Percentiles rank a stretch among this genome's conserved stretches.
phyloP scores from a whole-genome alignment of 2,329 filamentous ascomycete species.

The Colletotrichum lentis region DNA sequence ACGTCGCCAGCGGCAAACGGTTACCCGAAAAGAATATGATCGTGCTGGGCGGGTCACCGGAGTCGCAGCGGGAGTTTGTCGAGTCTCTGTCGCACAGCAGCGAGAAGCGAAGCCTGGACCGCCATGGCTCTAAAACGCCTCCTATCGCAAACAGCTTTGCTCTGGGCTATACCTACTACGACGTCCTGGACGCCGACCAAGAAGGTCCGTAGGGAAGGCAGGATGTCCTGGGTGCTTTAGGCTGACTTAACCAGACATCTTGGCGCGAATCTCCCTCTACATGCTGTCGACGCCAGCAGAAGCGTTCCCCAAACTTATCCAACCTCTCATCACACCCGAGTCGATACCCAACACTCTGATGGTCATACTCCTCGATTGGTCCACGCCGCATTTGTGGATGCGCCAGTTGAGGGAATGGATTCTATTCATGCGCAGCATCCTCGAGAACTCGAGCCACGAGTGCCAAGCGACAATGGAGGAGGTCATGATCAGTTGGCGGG shows the following conservation, averaged over 20 bases:
- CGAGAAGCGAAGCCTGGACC: slow-evolving; percentile 61
- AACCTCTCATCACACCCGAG: slow-evolving; percentile 83
- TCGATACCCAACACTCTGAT: slow-evolving; percentile 87
- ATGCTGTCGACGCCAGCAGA: slow-evolving; percentile 85
- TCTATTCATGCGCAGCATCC: slow-evolving; percentile 78
- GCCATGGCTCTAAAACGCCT: slow-evolving; percentile 67
- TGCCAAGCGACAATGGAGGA: slow-evolving; percentile 88
- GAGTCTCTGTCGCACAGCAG: slow-evolving; percentile 68
- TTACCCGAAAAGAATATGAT: slow-evolving; percentile 91
- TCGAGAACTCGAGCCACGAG: slow-evolving; percentile 76
- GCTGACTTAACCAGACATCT: slow-evolving; percentile 69
- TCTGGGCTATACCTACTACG: slow-evolving; percentile 92
- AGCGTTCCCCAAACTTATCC: slow-evolving; percentile 82
- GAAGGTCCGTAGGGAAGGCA: slow-evolving; percentile 68
- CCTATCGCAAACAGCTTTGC: slow-evolving; percentile 93
- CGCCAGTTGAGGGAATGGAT: slow-evolving; percentile 91
- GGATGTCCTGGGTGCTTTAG: not conserved
- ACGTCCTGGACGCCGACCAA: slow-evolving; percentile 91
- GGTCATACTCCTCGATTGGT: slow-evolving; percentile 94
- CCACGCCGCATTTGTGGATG: slow-evolving; percentile 91
- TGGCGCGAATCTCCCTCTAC: slow-evolving; percentile 89
- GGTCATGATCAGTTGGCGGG: slow-evolving; percentile 80
- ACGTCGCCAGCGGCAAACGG: slow-evolving; percentile 87
- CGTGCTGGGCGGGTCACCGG: slow-evolving; percentile 82
- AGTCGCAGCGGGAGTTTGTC: slow-evolving; percentile 85